Evolutionary conservation across 176 grass and related monocot genomes (phyloP).

Genomic region (Stipa capillata): DNA sequence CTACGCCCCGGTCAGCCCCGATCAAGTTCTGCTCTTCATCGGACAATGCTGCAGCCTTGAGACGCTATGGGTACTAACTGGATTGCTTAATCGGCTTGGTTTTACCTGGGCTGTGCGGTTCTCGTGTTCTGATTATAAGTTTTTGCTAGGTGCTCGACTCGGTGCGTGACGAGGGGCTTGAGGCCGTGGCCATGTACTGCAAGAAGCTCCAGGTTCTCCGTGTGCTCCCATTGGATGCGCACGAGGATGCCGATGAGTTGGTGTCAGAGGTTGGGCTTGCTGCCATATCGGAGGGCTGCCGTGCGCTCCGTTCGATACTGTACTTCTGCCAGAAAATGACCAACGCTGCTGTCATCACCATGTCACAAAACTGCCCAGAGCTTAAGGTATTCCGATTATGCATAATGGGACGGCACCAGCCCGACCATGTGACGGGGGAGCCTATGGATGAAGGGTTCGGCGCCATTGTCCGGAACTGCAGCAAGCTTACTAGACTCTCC

Average conservation of each 20-base stretch:
- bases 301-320: slow-evolving; percentile 52
- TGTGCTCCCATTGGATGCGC: slow-evolving; percentile 56
- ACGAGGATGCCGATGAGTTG: slow-evolving; percentile 72
- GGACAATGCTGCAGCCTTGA: slow-evolving; percentile 66
- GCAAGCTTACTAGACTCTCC: slow-evolving; percentile 83
- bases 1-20: slow-evolving; percentile 50
- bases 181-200: slow-evolving; percentile 44
- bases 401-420: slow-evolving; percentile 78
- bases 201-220: slow-evolving; percentile 72
- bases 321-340: slow-evolving; percentile 98
- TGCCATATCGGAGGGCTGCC: slow-evolving; percentile 76
- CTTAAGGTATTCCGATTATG: slow-evolving; percentile 81
- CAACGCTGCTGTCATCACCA: slow-evolving; percentile 61
- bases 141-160: slow-evolving; percentile 77
- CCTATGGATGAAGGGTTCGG: slow-evolving; percentile 94
- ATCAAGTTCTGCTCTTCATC: slow-evolving; percentile 57
- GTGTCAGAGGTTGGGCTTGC: slow-evolving; percentile 67
- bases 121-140: not conserved
- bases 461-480: slow-evolving; percentile 83
- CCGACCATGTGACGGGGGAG: slow-evolving; percentile 48
- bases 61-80: slow-evolving; percentile 59
- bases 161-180: slow-evolving; percentile 69
- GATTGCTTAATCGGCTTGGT: not conserved
- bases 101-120: not conserved
- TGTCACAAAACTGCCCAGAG: slow-evolving; percentile 76